A percentile compares a stretch with the other conserved stretches of the same genome.
These are phyloP conservation scores for Didymella pinodella DNA, from an alignment of 2,329 filamentous ascomycete species.

Conservation along the genomic window DNA sequence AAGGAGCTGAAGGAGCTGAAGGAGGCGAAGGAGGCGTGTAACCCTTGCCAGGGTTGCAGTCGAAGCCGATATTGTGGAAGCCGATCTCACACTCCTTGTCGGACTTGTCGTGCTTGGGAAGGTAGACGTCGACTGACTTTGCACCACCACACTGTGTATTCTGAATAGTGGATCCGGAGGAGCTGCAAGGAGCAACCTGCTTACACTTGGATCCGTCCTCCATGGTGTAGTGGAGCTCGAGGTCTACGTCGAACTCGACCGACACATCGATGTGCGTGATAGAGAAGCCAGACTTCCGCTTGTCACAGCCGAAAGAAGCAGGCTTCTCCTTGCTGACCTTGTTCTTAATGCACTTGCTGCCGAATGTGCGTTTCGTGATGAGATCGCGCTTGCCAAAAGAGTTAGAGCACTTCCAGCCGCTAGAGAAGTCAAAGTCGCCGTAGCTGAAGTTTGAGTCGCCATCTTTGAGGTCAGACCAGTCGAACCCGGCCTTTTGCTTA, in stretches of 20 bases:
- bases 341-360: constrained; percentile 54
- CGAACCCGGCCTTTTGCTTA: constrained; percentile 74
- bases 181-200: constrained; percentile 62
- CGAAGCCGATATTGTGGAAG: constrained; percentile 77
- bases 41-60: constrained; percentile 62
- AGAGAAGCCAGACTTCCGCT: constrained; percentile 68
- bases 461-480: constrained; percentile 69
- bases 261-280: constrained; percentile 77
- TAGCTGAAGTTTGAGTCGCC: constrained; percentile 66
- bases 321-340: constrained; percentile 60
- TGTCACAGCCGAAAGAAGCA: constrained; percentile 72
- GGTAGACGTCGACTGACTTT: constrained; percentile 75
- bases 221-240: constrained; percentile 91
- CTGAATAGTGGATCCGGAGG: constrained; percentile 69
- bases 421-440: constrained; percentile 69
- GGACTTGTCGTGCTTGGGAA: constrained; percentile 59
- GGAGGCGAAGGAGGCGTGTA: constrained; percentile 36
- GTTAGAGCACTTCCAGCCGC: constrained; percentile 73
- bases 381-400: constrained; percentile 67
- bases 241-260: constrained; percentile 75
- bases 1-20: constrained; percentile 22
- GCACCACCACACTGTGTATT: constrained; percentile 95
- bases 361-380: constrained; percentile 56
- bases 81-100: constrained; percentile 71
- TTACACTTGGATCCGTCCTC: constrained; percentile 82